Evolutionary conservation across 2,329 filamentous ascomycete species (phyloP), one percentile per base, ranked within the genome.

Genomic region (Berkeleyomyces rouxiae): DNA sequence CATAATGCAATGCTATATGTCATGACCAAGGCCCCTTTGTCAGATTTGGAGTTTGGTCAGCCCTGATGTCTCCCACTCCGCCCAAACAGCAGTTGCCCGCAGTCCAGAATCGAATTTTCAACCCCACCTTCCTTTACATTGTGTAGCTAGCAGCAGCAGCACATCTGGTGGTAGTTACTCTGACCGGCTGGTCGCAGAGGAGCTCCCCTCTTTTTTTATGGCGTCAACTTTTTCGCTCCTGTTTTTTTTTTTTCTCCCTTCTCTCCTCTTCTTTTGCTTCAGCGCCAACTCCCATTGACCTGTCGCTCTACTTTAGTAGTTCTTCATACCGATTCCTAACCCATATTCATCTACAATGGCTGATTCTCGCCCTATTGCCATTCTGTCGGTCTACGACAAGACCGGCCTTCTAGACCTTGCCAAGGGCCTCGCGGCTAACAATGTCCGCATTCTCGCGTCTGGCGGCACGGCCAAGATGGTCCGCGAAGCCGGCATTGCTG

Each of bases 351-450:
- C 59, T 67, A 71, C 66, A 67, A 76, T 75, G 74, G 69, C 73
- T 66, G 69, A 67, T 37, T 70, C 74, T 65, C 81, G 82, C 72
- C 78, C 81, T 72, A 82, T 81, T 79, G 93, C 93, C 68, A 97
- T 99, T 72, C 82, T 99, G 73, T 97, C 92, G 68, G 93, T 97
- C 79, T 97, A 93, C 74, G 90, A 99, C 82, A 99, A 99, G 85
- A 97, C 92, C 63, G 93, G 91, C 65, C 82, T 96, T 68, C 78
- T 96, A 68, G 91, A 96, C 76, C 81, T 96, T 69, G 90, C 90
- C 70, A 95, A 95, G 76, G 90, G 90, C 69, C 83, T 96, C 59
- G 82, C 88, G 71, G 83, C 92, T 79, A 83, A 95, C 72, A 86
- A 93, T 83, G 88, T 96, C 69, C 88, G 90, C 68, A 86, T 99